Evolutionary conservation across 345 rosid species (phyloP), one percentile per base, ranked within the genome.

Genomic region (Combretum micranthum): DNA sequence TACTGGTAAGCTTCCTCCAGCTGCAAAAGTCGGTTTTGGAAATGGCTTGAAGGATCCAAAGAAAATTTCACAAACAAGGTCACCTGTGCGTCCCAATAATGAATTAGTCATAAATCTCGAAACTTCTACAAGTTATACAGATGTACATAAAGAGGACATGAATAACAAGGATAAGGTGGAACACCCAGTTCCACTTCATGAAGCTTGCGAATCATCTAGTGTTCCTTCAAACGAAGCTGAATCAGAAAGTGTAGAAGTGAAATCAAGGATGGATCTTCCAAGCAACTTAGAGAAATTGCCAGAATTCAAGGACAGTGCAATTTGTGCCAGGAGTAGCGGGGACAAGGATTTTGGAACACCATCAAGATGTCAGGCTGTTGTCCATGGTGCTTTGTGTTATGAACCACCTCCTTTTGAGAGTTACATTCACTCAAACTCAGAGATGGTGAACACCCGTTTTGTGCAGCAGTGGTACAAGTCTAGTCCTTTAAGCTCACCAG

Each of bases 1-100:
- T 48, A 83, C 85, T 14, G 97, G 95, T 65, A 61, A 77, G 47
- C 90, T 87, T 61, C 94, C 97, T 57, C 79, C 83, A 13, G 72
- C 57, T 62, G 45, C 73, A 42, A 94, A 76, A 71, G 75, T 53
- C 47, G 75, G 70, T 47, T 50, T 72, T 47, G 88, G 62, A 61
- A 80, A 71, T 62, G 83, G 75, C 43, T 61, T 54, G 43, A 73
- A 64, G 56, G 83, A 74, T 60, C 39, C 59, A 12, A 65, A 42
- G 52, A 68, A 47, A 50, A 63, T 62, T 52, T 20, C 66, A 46
- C 26, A 37, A 32, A 50, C 69, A 17, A 81, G 77, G 57, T 53
- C 57, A 47, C 48, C 69, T 47, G 64, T 50, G 52, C 59, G 50
- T 60, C 75, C 65, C 50, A 72, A 59, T 63, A 80, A 67, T 64